A percentile compares a stretch with the other conserved stretches of the same genome.
Conservation (phyloP, 2,329 filamentous ascomycete species). For the Exophiala lecanii-corni region DNA sequence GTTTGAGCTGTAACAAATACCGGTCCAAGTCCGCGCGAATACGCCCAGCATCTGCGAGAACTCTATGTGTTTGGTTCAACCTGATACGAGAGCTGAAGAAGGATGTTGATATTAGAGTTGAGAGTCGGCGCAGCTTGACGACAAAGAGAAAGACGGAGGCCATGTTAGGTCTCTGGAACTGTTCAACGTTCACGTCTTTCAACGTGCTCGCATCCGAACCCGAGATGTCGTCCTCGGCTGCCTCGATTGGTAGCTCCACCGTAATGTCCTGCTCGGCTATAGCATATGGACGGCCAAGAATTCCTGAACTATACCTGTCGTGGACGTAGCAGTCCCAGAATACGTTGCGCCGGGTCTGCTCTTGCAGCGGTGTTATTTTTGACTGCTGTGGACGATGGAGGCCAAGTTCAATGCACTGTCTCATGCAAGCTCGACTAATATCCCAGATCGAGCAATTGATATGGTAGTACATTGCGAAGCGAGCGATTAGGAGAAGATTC, state of each 20-base stretch:
- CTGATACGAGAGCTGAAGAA: conserved; percentile 6
- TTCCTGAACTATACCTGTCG: conserved; percentile 42
- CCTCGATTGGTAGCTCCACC: conserved; percentile 35
- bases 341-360: conserved; percentile 37
- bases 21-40: conserved; percentile 22
- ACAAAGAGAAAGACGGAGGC: conserved; percentile 38
- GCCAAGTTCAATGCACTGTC: conserved; percentile 38
- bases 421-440: conserved; percentile 38
- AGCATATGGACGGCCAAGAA: conserved; percentile 40
- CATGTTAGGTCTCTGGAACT: conserved; percentile 26
- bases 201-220: conserved; percentile 17
- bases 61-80: neutral
- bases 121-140: conserved; percentile 38
- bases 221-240: conserved; percentile 33
- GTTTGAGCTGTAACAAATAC: conserved; percentile 33
- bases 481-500: conserved; percentile 37
- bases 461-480: conserved; percentile 43
- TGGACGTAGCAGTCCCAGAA: conserved; percentile 47
- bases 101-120: conserved; percentile 28
- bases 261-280: conserved; percentile 39
- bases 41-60: conserved; percentile 4
- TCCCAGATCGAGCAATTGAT: conserved; percentile 42
- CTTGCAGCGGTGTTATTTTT: conserved; percentile 23
- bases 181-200: conserved; percentile 19
- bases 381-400: conserved; percentile 29